Evolutionary conservation across 2,329 filamentous ascomycete species (phyloP), one percentile per base, ranked within the genome.

Genomic region (Alternaria hordeiaustralica): DNA sequence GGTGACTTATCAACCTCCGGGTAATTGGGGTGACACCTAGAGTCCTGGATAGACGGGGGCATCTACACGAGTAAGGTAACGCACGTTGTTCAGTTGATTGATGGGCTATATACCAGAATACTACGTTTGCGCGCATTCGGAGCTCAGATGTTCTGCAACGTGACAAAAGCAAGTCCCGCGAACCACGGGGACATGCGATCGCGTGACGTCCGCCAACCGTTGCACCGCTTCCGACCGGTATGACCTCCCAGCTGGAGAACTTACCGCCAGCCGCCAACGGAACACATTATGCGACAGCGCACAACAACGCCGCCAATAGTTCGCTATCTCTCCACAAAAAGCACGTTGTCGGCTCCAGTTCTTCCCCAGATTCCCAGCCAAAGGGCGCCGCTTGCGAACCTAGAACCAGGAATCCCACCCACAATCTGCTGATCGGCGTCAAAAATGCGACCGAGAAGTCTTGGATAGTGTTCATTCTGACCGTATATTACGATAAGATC

Each of bases 401-500:
- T 6, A 28, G 41, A 33, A 43, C 45, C 13, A 44, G 45, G 26
- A 20, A 46, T 28, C 26, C 15, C 20, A 28, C 26, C 43, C 49
- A 45, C 13, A 46, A 44, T 47, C 44, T 50, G 46, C 33, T 8
- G 26, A 18, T 46, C 62, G 62, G 58, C 58, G 15, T 28, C 58
- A 56, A 23, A 60, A 50, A n/a, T 49, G 49, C 47, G 9, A 41
- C 58, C 58, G 60, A 55, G 36, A 51, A 58, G 53, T 54, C 61
- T 64, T 64, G 61, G 57, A 55, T 25, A 26, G 18, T 26, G 26
- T 53, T 12, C 13, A 41, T 9, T 30, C 28, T 30, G 23, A 30
- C 56, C 15, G 51, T 43, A 25, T 49, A 43, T 18, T 41, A 44
- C 41, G 55, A 50, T 46, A 61, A 58, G 68, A 64, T 60, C 60